A percentile compares a stretch with the other conserved stretches of the same genome.
Conservation (phyloP, 768 basidiomycete genomes). For the Multifurca ochricompacta region DNA sequence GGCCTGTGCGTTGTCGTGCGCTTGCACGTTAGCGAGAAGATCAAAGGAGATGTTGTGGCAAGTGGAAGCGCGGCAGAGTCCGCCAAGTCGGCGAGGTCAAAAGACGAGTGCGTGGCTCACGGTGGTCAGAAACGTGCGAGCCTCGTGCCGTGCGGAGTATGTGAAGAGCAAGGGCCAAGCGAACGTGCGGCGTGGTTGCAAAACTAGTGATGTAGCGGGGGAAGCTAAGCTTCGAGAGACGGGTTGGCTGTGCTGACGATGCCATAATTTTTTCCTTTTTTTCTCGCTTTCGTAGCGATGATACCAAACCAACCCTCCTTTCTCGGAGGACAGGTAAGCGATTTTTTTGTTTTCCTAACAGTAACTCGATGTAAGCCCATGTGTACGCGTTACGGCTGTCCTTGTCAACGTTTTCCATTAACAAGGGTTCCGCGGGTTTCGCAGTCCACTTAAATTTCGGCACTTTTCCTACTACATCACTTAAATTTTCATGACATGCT, state of each 20-base stretch:
- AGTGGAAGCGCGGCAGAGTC: conserved; percentile 9
- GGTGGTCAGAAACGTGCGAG: conserved; percentile 18
- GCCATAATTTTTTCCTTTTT: conserved; percentile 19
- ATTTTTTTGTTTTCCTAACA: too few species aligned
- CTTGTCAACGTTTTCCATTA: too few species aligned
- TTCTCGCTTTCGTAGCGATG: conserved; percentile 17
- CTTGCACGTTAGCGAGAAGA: neutral
- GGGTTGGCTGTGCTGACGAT: conserved; percentile 7
- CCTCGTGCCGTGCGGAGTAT: conserved; percentile 2
- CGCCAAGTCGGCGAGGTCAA: neutral
- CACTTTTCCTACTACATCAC: too few species aligned
- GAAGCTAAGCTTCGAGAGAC: conserved; percentile 13
- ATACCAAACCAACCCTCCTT: too few species aligned
- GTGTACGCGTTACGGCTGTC: too few species aligned
- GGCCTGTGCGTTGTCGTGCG: conserved; percentile 4
- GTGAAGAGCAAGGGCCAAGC: conserved; percentile 16
- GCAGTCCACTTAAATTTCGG: too few species aligned
- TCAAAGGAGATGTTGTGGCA: neutral
- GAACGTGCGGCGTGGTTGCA: conserved; percentile 10
- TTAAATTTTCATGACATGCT: too few species aligned
- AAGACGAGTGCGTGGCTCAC: neutral
- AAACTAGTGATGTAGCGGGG: conserved; percentile 17
- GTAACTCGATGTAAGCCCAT: too few species aligned
- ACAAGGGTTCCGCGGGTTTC: too few species aligned
- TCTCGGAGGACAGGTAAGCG: too few species aligned